Percentiles rank a stretch among this genome's conserved stretches.
Conservation (phyloP, 177 flowering plant species). For the Tripterygium wilfordii region DNA sequence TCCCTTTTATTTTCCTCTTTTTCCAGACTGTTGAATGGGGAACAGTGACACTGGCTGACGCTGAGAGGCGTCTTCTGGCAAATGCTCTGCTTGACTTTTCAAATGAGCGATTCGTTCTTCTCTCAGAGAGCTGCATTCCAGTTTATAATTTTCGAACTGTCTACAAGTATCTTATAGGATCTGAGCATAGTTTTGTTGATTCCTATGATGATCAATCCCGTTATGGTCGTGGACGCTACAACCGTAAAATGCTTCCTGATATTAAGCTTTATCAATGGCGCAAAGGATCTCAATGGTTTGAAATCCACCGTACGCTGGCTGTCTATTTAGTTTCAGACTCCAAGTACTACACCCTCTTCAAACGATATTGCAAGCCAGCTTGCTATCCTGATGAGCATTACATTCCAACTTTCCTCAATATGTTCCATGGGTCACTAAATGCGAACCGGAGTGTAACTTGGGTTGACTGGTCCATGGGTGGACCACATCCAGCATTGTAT, state of each 20-base stretch:
- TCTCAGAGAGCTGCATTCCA: conserved; percentile 94
- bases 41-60: conserved; percentile 51
- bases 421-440: conserved; percentile 53
- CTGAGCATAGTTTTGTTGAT: conserved; percentile 64
- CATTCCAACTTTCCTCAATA: conserved; percentile 66
- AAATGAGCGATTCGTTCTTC: conserved; percentile 84
- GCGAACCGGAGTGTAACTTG: conserved; percentile 79
- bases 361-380: conserved; percentile 65
- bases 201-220: conserved; percentile 80
- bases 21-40: conserved; percentile 82
- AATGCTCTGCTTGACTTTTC: conserved; percentile 92
- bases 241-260: conserved; percentile 65
- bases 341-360: conserved; percentile 65
- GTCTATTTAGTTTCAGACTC: conserved; percentile 59
- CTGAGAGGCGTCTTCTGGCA: conserved; percentile 82
- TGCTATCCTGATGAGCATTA: conserved; percentile 97
- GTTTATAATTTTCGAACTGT: conserved; percentile 66
- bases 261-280: conserved; percentile 79
- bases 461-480: conserved; percentile 86
- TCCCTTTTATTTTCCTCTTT: not conserved
- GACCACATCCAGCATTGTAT: conserved; percentile 73
- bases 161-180: conserved; percentile 59
- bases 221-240: conserved; percentile 89
- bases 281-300: conserved; percentile 98
- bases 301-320: conserved; percentile 57